Percentiles rank a stretch among this genome's conserved stretches.
phyloP scores from a whole-genome alignment of 768 basidiomycete species.

The Suillus discolor region DNA sequence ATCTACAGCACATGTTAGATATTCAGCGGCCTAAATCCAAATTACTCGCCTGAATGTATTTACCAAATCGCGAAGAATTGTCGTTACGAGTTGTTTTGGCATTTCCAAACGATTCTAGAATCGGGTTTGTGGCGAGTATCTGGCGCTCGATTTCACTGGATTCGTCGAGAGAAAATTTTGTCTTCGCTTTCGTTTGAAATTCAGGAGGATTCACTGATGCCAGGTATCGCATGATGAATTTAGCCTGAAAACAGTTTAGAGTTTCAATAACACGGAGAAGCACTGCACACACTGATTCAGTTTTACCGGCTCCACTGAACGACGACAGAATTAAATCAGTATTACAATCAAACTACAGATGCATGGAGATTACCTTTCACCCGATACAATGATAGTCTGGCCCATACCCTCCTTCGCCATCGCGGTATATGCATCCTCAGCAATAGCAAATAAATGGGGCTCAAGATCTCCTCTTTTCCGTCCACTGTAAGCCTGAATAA shows the following conservation, averaged over 20 bases:
- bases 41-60: conserved; percentile 90
- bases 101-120: conserved; percentile 98
- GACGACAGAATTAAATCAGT: conserved; percentile 15
- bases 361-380: conserved; percentile 74
- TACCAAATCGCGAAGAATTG: conserved; percentile 98
- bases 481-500: conserved; percentile 96
- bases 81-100: conserved; percentile 99
- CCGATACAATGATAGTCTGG: conserved; percentile 98
- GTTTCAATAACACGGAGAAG: background rate
- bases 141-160: conserved; percentile 96
- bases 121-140: conserved; percentile 98
- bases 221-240: conserved; percentile 99
- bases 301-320: conserved; percentile 97
- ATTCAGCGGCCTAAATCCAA: conserved; percentile 11
- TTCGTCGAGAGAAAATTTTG: conserved; percentile 77
- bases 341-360: conserved; percentile 4
- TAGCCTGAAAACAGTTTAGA: conserved; percentile 57
- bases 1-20: conserved; percentile 58
- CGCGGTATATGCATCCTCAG: conserved; percentile 97
- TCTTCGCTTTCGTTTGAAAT: conserved; percentile 58
- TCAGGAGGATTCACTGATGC: conserved; percentile 93
- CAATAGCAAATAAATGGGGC: conserved; percentile 98
- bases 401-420: conserved; percentile 94
- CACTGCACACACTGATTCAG: conserved; percentile 75
- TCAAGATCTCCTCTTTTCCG: conserved; percentile 92